Evolutionary conservation across 2,329 filamentous ascomycete species (phyloP).

Genomic region (Blastomyces percursus): DNA sequence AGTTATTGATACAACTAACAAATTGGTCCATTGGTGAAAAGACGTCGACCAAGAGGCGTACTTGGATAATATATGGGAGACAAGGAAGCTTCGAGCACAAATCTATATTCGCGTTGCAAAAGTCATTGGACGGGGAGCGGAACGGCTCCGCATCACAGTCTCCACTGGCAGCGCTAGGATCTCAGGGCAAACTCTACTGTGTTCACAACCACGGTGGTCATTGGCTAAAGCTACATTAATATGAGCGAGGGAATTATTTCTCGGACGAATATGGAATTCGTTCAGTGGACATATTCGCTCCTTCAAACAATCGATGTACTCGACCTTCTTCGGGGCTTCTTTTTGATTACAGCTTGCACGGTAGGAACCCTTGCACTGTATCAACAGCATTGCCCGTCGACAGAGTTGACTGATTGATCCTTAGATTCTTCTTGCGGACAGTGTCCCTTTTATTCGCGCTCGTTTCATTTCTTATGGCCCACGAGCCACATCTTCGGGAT

Average conservation of each 20-base stretch:
- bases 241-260: neutral
- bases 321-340: conserved; percentile 1
- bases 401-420: neutral
- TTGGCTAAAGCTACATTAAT: neutral
- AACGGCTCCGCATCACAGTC: neutral
- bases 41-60: too few species aligned
- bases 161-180: neutral
- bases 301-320: conserved; percentile 1
- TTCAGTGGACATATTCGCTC: neutral
- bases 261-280: neutral
- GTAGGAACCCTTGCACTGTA: neutral
- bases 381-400: neutral
- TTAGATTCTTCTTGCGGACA: conserved; percentile 41
- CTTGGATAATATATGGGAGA: too few species aligned
- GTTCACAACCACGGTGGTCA: neutral
- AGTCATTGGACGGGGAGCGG: neutral
- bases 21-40: too few species aligned
- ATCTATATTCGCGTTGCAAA: too few species aligned
- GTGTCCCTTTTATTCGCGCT: conserved; percentile 39
- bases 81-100: too few species aligned
- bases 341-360: conserved; percentile 6
- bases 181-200: neutral
- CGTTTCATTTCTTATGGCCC: conserved; percentile 54
- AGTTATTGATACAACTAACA: too few species aligned
- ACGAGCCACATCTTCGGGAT: conserved; percentile 30